Evolutionary conservation across 2,329 filamentous ascomycete genomes (phyloP).

Genomic region (Calonectria crousiana): DNA sequence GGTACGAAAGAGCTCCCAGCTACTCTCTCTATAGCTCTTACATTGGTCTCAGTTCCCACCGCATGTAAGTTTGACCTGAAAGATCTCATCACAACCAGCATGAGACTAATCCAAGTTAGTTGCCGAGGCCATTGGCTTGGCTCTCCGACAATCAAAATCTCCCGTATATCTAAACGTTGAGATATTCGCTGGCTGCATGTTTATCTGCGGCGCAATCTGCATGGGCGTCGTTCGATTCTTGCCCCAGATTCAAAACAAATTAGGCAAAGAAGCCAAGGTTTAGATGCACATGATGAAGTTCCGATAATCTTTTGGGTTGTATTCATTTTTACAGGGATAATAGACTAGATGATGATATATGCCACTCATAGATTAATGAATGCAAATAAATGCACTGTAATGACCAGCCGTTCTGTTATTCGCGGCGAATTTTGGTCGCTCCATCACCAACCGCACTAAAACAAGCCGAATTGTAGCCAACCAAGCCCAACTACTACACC

Average conservation of each 20-base stretch:
- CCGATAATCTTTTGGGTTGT: neutral
- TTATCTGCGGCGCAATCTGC: neutral
- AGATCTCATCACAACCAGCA: rapidly evolving
- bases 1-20: neutral
- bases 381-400: neutral
- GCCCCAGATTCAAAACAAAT: neutral
- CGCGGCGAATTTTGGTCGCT: neutral
- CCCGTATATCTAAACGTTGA: neutral
- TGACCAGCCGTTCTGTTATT: neutral
- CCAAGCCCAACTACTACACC: neutral
- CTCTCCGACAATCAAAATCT: neutral
- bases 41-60: neutral
- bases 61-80: neutral
- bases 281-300: neutral
- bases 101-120: neutral
- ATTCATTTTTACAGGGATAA: neutral
- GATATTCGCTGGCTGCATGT: conserved; percentile 1
- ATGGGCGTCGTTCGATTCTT: neutral
- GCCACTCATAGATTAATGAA: neutral
- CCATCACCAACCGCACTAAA: neutral
- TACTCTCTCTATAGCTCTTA: neutral
- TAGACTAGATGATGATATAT: neutral
- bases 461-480: neutral
- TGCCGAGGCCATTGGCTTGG: neutral
- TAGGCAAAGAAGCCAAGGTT: neutral